Evolutionary conservation across 495 filamentous ascomycete genomes (phyloP), one percentile per base, ranked within the genome.

Genomic region (Thermothielavioides terrestris): DNA sequence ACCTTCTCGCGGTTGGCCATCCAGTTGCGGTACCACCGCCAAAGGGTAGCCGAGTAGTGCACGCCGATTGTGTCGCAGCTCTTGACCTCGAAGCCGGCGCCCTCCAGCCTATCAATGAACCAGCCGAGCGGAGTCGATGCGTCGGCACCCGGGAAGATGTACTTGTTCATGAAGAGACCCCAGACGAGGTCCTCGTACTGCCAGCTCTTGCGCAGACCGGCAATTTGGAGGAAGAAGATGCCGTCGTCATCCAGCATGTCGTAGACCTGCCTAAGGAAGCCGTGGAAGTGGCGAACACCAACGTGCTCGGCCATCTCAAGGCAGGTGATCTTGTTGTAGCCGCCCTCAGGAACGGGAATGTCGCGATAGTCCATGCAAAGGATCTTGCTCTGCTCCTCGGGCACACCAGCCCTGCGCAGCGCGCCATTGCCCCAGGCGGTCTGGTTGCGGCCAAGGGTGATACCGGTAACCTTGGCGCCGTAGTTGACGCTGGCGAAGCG

Each of bases 11-110:
- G 77, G 78, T 97, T 98, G 66, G 77, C 92, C 67, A 97, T 77
- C 92, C 92, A 98, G 77, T 98, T 98, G 57, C 92, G 77, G 75
- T 98, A 98, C 92, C 92, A 98, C 62, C 88, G 81, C 92, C 92
- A 98, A 37, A 98, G 72, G 28, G 92, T 98, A 43, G 90, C 89
- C 30, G 88, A 94, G 70, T 98, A 98, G 73, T 98, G 92, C 34
- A 98, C 89, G 58, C 89, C 90, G 57, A 95, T 80, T 42, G 88
- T 95, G 63, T 95, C 88, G 56, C 91, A 63, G 34, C 67, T 62
- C 77, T 87, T 88, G 64, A 88, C 63, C 67, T 89, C 85, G 46
- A 84, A 94, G 21, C 88, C 88, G 49, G 85, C 84, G 40, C 74
- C 71, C 67, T 94, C 88, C 26, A 89, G 72, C 49, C 74, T 71